Evolutionary conservation across 345 rosid genomes (phyloP).

Genomic region (Anacardium occidentale): DNA sequence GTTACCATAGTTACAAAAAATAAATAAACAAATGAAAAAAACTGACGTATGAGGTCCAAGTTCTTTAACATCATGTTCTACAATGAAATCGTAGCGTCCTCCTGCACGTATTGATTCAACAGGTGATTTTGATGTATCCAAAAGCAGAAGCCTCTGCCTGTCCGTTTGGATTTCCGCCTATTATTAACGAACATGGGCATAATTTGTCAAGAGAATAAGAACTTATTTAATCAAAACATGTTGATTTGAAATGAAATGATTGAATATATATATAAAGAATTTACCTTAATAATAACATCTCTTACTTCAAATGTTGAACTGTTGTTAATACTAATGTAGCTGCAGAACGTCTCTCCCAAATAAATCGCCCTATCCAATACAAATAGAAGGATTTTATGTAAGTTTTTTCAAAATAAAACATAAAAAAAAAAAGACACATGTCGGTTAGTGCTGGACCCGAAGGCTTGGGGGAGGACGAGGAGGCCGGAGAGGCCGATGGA

Average conservation of each 20-base stretch:
- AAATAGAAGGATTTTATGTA: too few species aligned
- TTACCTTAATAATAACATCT: slow-evolving; percentile 75
- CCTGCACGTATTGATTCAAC: slow-evolving; percentile 83
- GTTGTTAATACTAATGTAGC: slow-evolving; percentile 89
- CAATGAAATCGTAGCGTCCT: slow-evolving; percentile 93
- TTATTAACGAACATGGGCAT: background rate
- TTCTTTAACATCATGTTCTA: slow-evolving; percentile 97
- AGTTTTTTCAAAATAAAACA: background rate
- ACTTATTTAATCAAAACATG: background rate
- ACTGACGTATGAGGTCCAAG: slow-evolving; percentile 95
- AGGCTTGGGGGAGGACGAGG: slow-evolving; percentile 95
- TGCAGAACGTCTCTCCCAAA: slow-evolving; percentile 91
- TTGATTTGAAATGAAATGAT: background rate
- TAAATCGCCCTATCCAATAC: slow-evolving; percentile 68
- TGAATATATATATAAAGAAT: background rate
- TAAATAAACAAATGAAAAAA: background rate
- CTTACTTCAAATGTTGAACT: slow-evolving; percentile 83
- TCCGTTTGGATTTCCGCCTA: slow-evolving; percentile 99
- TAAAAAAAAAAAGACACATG: slow-evolving; percentile 5
- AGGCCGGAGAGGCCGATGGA: slow-evolving; percentile 91
- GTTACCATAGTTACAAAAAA: background rate
- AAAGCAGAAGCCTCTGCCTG: slow-evolving; percentile 79
- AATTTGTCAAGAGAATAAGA: background rate
- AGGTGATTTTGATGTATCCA: slow-evolving; percentile 84
- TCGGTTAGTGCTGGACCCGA: slow-evolving; percentile 46